These are phyloP conservation scores for Verticillium albo-atrum DNA, from an alignment of 2,329 filamentous ascomycete species.

Conservation along the genomic window DNA sequence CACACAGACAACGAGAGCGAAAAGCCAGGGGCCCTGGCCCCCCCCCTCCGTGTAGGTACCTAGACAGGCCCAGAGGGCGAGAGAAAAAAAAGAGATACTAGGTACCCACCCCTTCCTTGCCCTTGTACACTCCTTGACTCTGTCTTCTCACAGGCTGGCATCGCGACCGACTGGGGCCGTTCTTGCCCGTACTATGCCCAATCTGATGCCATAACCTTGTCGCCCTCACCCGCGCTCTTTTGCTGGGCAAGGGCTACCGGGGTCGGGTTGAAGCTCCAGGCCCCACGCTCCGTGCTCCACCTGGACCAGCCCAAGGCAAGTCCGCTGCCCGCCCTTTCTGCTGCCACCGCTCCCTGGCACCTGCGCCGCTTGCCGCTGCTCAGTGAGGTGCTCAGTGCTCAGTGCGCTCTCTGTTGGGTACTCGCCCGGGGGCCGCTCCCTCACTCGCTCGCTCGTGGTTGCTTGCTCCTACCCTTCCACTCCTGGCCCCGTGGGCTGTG, in stretches of 20 bases:
- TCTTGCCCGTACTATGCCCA: constrained; percentile 7
- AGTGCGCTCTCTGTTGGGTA: not conserved
- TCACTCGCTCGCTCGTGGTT: not conserved
- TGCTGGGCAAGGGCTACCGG: not conserved
- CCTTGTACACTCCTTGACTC: not conserved
- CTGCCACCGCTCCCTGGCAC: not conserved
- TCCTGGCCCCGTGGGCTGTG: not conserved
- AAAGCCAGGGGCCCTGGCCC: not conserved
- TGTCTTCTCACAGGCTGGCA: not conserved
- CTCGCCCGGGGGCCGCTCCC: not conserved
- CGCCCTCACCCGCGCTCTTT: constrained; percentile 2
- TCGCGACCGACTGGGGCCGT: not conserved
- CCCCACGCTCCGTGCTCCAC: not conserved
- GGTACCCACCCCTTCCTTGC: not conserved
- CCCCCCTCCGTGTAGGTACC: not conserved
- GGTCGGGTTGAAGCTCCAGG: not conserved
- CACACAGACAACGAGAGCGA: not conserved
- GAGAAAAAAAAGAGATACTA: not conserved
- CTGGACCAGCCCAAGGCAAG: not conserved
- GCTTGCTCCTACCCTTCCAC: not conserved
- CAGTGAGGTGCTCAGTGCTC: not conserved
- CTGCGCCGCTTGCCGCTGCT: not conserved
- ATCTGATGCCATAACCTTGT: constrained; percentile 10
- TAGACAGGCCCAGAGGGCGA: too few species aligned
- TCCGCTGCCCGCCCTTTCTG: not conserved